Evolutionary conservation across 2,329 filamentous ascomycete genomes (phyloP).

Genomic region (Verticillium dahliae): DNA sequence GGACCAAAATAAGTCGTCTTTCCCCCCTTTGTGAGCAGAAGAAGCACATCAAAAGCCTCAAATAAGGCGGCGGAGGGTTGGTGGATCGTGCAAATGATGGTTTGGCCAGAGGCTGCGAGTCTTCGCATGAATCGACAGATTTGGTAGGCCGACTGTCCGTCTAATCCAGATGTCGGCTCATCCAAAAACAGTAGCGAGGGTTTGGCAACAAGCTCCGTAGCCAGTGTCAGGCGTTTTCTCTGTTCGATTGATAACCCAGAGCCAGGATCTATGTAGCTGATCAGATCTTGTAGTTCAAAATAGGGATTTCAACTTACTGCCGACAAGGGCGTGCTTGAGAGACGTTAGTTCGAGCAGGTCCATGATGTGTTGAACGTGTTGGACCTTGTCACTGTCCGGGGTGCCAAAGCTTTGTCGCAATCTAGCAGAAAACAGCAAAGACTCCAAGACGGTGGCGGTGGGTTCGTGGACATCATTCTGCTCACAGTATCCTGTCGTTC

Average conservation of each 20-base stretch:
- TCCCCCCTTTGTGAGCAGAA: slow-evolving; percentile 58
- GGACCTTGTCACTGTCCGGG: slow-evolving; percentile 39
- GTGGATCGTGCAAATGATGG: slow-evolving; percentile 47
- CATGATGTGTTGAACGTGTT: slow-evolving; percentile 47
- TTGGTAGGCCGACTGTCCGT: slow-evolving; percentile 60
- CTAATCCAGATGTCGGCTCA: slow-evolving; percentile 49
- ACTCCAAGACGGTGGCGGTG: slow-evolving; percentile 36
- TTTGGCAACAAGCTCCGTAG: slow-evolving; percentile 37
- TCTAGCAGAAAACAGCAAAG: slow-evolving; percentile 32
- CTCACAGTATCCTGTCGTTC: slow-evolving; percentile 34
- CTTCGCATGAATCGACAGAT: slow-evolving; percentile 67
- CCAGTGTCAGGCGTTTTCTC: slow-evolving; percentile 44
- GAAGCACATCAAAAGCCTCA: slow-evolving; percentile 49
- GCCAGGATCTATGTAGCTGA: slow-evolving; percentile 14
- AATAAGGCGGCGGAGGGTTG: slow-evolving; percentile 47
- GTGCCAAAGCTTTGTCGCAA: slow-evolving; percentile 37
- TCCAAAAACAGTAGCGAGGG: slow-evolving; percentile 45
- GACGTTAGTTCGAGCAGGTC: slow-evolving; percentile 48
- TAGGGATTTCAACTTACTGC: slow-evolving; percentile 17
- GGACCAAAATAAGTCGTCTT: slow-evolving; percentile 64
- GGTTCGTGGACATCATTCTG: neutral
- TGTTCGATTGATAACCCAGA: slow-evolving; percentile 45
- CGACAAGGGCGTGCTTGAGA: slow-evolving; percentile 47
- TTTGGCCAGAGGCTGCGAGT: slow-evolving; percentile 47
- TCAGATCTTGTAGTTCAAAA: too few species aligned